Base-by-base conservation (phyloP, 2,329 filamentous ascomycete species). In the Colletotrichum zoysiae region DNA sequence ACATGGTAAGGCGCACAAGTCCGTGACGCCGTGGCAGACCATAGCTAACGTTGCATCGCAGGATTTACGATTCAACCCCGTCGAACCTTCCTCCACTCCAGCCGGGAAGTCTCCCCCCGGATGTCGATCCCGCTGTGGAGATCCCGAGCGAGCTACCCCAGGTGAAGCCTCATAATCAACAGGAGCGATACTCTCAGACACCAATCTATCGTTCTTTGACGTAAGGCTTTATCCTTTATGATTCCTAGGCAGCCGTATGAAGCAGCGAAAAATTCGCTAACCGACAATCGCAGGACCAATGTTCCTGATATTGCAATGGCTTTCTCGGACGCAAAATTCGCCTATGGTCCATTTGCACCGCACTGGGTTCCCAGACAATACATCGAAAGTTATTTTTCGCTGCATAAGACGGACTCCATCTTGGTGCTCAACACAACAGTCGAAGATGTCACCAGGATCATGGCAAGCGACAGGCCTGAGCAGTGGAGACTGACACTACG, bases 291-390 rank as follows among this genome's bases (percentile, higher is more conserved):
- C 48, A 83, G 87, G 1, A 89, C 88, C 1, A 89, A 89, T 60
- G 86, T 89, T 0, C 87, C 87, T 0, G 84, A 86, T 50, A 85
- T 88, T 44, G 86, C 86, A 30, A 89, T 89, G 87, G 83, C 81
- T 5, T 88, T 89, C 74, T 88, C 87, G 0, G 87, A 89, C 69
- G 58, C 79, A 1, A 81, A 81, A 0, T 89, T 89, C 73, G 79
- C 87, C 0, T 88, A 89, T 67, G 87, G 87, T 0, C 86, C 87
- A 0, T 89, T 89, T 74, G 84, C 84, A 16, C 87, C 87, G 0
- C 87, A 89, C 74, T 82, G 86, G 71, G 78, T 90, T 0, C 85
- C 88, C 0, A 83, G 84, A 2, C 86, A 89, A 74, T 89, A 89
- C 67, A 82, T 90, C 3, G 84, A 88, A 67, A 84, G 84, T 42